Evolutionary conservation across 1,284 basidiomycete genomes (phyloP), one percentile per base, ranked within the genome.

Genomic region (Entoloma clypeatum): DNA sequence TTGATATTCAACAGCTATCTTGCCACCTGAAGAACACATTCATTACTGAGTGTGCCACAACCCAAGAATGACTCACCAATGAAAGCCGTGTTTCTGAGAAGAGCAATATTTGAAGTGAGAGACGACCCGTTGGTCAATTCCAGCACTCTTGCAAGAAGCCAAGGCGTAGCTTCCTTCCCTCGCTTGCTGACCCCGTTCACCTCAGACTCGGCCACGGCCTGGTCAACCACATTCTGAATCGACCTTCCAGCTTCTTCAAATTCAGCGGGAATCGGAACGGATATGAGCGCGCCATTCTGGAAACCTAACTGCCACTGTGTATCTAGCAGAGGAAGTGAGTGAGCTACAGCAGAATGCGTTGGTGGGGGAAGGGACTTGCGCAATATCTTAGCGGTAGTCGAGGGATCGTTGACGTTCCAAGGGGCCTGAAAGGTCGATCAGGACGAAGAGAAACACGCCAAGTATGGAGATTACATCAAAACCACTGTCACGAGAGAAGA

Each of bases 101-200:
- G 71, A 4, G 88, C 92, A 46, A 95, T 72, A 64, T 99, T 95
- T 77, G 68, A 57, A 19, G 72, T 67, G 38, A 94, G 65, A 2
- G 91, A 91, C 45, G 69, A 71, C 3, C 91, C 90, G 27, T 74
- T 59, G 0, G 89, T 92, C 33, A 99, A 69, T 60, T 97, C 85
- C 6, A 77, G 77, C 2, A 99, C 86, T 13, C 94, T 79, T 43
- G 76, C 74, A 21, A 99, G 71, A 8, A 99, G 71, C 95, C 95
- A 99, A 3, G 96, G 96, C 1, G 96, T 99, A 7, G 81, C 93
- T 49, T 92, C 87, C 57, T 97, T 98, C 5, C 96, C 96, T 9
- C 72, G 68, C 52, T 74, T 83, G 56, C 79, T 86, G 36, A 97
- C 72, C 0, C 93, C 92, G 50, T 84, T 85, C 49, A 78, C 75